These are phyloP conservation scores for Picochlorum sp. DNA, from an alignment of 139 green algal species.

Conservation along the genomic window DNA sequence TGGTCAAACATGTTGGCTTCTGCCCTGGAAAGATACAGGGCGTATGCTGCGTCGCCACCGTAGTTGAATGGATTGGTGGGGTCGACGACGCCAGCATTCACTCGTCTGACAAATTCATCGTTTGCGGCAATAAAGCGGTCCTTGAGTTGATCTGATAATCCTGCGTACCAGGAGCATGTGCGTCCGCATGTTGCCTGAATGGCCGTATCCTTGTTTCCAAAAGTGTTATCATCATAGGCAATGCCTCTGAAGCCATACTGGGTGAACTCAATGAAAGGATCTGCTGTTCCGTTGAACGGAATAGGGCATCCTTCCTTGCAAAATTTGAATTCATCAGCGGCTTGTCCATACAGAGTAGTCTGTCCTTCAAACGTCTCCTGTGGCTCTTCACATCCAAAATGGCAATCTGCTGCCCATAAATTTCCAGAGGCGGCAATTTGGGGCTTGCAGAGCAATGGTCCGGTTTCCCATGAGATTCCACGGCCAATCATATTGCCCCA, in stretches of 20 bases:
- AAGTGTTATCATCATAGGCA: conserved; percentile 14
- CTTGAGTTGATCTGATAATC: background rate
- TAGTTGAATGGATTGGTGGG: conserved; percentile 19
- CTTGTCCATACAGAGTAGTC: conserved; percentile 23
- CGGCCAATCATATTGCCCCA: conserved; percentile 40
- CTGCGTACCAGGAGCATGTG: conserved; percentile 43
- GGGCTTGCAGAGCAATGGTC: conserved; percentile 44
- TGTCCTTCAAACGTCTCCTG: conserved; percentile 19
- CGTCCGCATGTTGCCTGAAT: conserved; percentile 42
- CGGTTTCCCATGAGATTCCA: conserved; percentile 35
- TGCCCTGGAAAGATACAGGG: conserved; percentile 15
- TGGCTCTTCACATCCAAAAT: conserved; percentile 49
- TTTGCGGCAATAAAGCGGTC: conserved; percentile 3
- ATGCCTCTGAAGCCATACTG: conserved; percentile 51
- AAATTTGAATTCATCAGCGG: conserved; percentile 15
- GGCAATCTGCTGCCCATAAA: conserved; percentile 31
- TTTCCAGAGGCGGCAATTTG: conserved; percentile 16
- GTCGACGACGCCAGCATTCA: conserved; percentile 16
- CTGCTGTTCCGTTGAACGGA: conserved; percentile 28
- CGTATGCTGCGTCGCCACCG: background rate
- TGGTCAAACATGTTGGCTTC: conserved; percentile 34
- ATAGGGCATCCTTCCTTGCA: conserved; percentile 52
- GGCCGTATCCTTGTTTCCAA: conserved; percentile 1
- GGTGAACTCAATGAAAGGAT: conserved; percentile 67
- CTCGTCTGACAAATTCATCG: conserved; percentile 7